These are phyloP conservation scores for Vicia sativa DNA, from an alignment of 306 rosid genomes.

Conservation along the genomic window DNA sequence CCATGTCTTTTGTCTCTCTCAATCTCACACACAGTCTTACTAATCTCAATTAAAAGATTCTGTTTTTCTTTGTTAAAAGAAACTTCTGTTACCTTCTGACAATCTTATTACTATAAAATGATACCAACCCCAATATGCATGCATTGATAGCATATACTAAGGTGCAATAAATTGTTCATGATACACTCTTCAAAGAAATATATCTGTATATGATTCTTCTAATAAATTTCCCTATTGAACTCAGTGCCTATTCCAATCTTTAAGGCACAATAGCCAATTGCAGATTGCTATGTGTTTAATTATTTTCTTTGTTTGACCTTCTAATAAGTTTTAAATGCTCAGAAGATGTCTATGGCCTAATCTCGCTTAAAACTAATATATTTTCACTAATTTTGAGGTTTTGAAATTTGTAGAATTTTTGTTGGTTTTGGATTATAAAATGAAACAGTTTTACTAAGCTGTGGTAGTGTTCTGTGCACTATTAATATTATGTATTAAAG, in stretches of 20 bases:
- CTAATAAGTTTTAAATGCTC: constrained; percentile 12
- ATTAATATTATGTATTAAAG: constrained; percentile 27
- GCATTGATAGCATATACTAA: constrained; percentile 41
- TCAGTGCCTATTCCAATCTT: constrained; percentile 37
- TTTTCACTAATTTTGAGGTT: constrained; percentile 57
- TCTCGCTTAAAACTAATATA: constrained; percentile 32
- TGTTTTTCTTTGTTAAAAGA: constrained; percentile 36
- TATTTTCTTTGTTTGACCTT: constrained; percentile 35
- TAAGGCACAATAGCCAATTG: constrained; percentile 18
- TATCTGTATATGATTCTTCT: neutral
- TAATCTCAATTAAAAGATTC: constrained; percentile 52
- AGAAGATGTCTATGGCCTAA: constrained; percentile 31
- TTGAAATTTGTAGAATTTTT: constrained; percentile 54
- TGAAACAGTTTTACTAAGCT: neutral
- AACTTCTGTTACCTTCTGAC: constrained; percentile 47
- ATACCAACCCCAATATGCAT: constrained; percentile 41
- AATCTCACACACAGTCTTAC: constrained; percentile 28
- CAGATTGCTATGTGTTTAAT: neutral
- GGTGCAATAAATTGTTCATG: constrained; percentile 30
- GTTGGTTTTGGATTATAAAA: constrained; percentile 47
- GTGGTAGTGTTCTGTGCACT: constrained; percentile 4
- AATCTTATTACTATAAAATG: constrained; percentile 31
- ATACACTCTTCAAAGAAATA: constrained; percentile 10
- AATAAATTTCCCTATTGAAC: constrained; percentile 34
- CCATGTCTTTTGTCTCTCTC: constrained; percentile 25